These are phyloP conservation scores for Aspergillus fumigatiaffinis DNA, from an alignment of 2,329 filamentous ascomycete species.

Conservation along the genomic window DNA sequence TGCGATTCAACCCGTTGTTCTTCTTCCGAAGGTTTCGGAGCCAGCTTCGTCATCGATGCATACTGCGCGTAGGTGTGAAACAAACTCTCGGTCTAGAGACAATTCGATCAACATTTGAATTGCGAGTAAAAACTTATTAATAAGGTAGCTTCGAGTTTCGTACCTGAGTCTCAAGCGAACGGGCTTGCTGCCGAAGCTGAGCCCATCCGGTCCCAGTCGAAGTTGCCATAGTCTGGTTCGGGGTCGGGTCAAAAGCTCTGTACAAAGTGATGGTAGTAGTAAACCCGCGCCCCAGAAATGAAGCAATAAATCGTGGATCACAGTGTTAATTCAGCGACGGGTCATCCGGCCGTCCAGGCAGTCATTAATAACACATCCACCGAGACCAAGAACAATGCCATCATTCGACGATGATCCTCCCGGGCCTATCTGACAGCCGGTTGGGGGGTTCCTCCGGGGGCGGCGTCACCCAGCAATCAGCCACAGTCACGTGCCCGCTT, in stretches of 20 bases:
- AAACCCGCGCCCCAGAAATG: background rate
- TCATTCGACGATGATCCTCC: background rate
- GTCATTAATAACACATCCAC: background rate
- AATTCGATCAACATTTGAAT: background rate
- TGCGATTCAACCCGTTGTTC: constrained; percentile 75
- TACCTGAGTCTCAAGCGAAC: constrained; percentile 87
- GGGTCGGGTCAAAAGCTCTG: background rate
- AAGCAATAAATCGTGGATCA: background rate
- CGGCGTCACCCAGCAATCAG: constrained; percentile 2
- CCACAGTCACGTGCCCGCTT: constrained; percentile 30
- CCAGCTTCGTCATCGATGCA: constrained; percentile 72
- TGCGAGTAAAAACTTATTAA: constrained; percentile 4
- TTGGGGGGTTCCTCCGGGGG: background rate
- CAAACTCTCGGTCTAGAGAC: constrained; percentile 67
- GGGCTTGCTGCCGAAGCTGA: constrained; percentile 87
- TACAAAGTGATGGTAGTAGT: background rate
- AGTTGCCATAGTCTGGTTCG: constrained; percentile 45
- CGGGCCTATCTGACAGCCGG: background rate
- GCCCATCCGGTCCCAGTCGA: constrained; percentile 73
- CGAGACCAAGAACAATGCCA: background rate
- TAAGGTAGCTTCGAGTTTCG: constrained; percentile 13
- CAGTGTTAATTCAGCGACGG: background rate
- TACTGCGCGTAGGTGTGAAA: constrained; percentile 81
- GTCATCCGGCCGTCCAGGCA: background rate
- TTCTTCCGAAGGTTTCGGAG: constrained; percentile 78